Evolutionary conservation across 371 early-diverging fungal genomes (phyloP), one percentile per base, ranked within the genome.

Genomic region (Mortierella sp.): DNA sequence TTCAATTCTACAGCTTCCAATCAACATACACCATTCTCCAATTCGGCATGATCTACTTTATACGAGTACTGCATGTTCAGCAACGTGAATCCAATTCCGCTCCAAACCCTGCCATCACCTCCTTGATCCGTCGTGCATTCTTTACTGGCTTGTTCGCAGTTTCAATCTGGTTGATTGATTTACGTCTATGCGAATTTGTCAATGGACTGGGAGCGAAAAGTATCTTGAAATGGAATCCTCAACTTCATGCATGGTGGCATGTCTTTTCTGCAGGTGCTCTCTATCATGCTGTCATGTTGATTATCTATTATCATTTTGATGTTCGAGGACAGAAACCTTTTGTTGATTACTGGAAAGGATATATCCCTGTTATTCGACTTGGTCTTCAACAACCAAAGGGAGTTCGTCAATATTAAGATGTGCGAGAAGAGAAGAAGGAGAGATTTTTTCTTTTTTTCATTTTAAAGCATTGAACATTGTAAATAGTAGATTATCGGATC

Each of bases 221-320:
- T 0, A 23, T 85, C 15, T 64, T 88, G 47, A 84, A 83, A 1
- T 80, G 85, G 72, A 87, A 88, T 49, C 61, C 82, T 34, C 88
- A 88, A 66, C 72, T 88, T 19, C 88, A 88, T 62, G 88, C 88
- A 23, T 85, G 85, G 85, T 88, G 88, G 88, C 88, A 88, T 65
- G 83, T 88, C 19, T 66, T 88, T 53, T 84, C 76, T 3, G 71
- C 70, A n/a, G 74, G 19, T 76, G 75, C 75, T 1, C 61, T 75
- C n/a, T 75, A 75, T 32, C 75, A 75, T 61, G 75, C 75, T 0
- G 68, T 55, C 9, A 65, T 75, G 75, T 32, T 75, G 56, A 47
- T 75, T 12, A 49, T 64, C 10, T 75, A 75, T n/a, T 75, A 75
- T 13, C 69, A 75, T 23, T 75, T 61, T 28, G 64, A 67, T 29